Evolutionary conservation across 139 green algal genomes (phyloP).

Genomic region (Chlamydomonas eustigma): DNA sequence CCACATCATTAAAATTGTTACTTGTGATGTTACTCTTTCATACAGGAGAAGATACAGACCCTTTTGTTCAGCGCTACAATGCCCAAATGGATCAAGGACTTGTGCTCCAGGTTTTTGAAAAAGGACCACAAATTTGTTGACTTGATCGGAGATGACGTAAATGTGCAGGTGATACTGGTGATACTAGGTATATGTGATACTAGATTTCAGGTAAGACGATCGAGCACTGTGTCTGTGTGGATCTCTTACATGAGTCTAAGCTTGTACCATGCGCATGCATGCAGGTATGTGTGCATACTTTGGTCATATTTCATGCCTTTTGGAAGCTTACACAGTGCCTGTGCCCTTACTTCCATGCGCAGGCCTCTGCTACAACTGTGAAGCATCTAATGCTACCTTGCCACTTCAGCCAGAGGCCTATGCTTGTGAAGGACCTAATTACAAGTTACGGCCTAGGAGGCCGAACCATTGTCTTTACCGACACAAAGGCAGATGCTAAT

Average conservation of each 20-base stretch:
- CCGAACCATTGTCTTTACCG: constrained; percentile 92
- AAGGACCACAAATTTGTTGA: constrained; percentile 74
- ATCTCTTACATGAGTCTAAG: too few relatives aligned
- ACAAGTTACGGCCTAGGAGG: constrained; percentile 72
- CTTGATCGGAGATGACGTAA: constrained; percentile 83
- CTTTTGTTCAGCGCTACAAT: constrained; percentile 97
- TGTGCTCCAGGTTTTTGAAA: constrained; percentile 83
- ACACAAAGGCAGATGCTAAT: constrained; percentile 90
- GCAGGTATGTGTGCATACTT: too few relatives aligned
- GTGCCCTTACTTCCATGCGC: neutral
- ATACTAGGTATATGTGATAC: too few relatives aligned
- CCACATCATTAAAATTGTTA: too few relatives aligned
- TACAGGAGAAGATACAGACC: constrained; percentile 77
- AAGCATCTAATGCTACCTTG: constrained; percentile 87
- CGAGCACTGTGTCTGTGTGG: too few relatives aligned
- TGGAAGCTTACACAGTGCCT: too few relatives aligned
- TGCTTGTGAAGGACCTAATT: constrained; percentile 75
- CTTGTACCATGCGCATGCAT: too few relatives aligned
- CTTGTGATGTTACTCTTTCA: too few relatives aligned
- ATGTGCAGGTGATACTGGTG: constrained; percentile 84
- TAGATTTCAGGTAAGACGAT: too few relatives aligned
- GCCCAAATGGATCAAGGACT: constrained; percentile 89
- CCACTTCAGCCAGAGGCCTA: constrained; percentile 74
- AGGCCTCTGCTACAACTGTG: constrained; percentile 69
- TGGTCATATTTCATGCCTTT: too few relatives aligned